These are phyloP conservation scores for Rhodocollybia butyracea DNA, from an alignment of 768 basidiomycete genomes.

Conservation along the genomic window DNA sequence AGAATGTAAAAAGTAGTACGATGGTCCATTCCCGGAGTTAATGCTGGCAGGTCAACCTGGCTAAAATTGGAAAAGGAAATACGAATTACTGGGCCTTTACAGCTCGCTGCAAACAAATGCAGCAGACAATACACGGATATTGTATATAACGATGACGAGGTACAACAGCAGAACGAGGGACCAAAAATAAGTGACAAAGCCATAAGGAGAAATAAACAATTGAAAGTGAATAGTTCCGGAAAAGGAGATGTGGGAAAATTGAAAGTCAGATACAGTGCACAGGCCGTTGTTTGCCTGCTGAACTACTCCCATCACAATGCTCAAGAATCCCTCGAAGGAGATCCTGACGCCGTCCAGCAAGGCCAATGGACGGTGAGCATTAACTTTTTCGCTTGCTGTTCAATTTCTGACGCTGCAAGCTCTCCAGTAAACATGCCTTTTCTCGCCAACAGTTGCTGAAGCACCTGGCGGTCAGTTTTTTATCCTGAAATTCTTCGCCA, in stretches of 20 bases:
- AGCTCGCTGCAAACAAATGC: no score
- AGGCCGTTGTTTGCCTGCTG: constrained; percentile 6
- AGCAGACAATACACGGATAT: neutral
- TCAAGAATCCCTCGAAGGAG: constrained; percentile 1
- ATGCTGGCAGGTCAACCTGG: constrained; percentile 1
- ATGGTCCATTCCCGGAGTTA: neutral
- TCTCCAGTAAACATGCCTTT: neutral
- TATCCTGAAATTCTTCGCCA: constrained; percentile 4
- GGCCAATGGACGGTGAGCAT: constrained; percentile 5
- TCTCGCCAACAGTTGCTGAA: constrained; percentile 46
- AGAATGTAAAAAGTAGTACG: neutral
- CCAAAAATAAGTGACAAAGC: no score
- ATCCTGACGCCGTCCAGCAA: neutral
- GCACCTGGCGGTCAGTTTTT: constrained; percentile 39
- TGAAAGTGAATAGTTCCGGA: no score
- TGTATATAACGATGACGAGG: neutral
- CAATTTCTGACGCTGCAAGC: neutral
- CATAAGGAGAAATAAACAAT: no score
- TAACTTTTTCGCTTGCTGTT: neutral
- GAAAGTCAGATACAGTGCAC: constrained; percentile 3
- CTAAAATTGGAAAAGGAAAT: neutral
- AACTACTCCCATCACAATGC: constrained; percentile 8
- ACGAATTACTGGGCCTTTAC: no score
- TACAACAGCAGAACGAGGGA: no score
- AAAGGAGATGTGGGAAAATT: no score